A percentile compares a stretch with the other conserved stretches of the same genome.
Evolutionary conservation across 2,329 filamentous ascomycete genomes (phyloP).

Genomic region (Colletotrichum sublineola): DNA sequence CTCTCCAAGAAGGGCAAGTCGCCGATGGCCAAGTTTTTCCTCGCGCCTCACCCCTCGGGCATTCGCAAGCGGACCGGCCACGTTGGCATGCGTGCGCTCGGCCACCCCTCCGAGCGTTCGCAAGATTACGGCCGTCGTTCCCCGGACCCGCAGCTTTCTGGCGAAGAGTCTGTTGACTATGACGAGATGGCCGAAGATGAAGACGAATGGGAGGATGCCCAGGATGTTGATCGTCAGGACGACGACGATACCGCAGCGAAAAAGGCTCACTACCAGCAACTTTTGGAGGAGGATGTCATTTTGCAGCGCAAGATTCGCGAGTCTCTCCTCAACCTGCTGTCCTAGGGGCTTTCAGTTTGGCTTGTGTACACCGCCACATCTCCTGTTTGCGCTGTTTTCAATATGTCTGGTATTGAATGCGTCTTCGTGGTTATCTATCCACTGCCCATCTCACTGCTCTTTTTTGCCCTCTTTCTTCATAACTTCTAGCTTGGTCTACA

Average conservation of each 20-base stretch:
- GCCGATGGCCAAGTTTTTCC: conserved; percentile 4
- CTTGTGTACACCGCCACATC: background rate
- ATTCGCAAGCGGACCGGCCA: conserved; percentile 18
- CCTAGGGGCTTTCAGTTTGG: background rate
- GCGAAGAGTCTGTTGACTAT: background rate
- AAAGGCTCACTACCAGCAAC: background rate
- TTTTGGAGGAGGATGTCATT: background rate
- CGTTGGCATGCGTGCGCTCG: background rate
- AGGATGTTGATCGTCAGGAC: background rate
- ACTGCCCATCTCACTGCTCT: background rate
- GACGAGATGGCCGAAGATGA: conserved; percentile 1
- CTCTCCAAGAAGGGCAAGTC: background rate
- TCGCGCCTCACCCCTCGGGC: background rate
- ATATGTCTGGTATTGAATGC: background rate
- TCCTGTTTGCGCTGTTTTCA: background rate
- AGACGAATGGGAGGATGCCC: background rate
- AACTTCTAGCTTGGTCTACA: background rate
- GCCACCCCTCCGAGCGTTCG: background rate
- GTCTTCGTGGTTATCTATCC: conserved; percentile 6
- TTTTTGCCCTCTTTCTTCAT: background rate
- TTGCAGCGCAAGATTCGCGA: conserved; percentile 10
- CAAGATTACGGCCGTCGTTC: background rate
- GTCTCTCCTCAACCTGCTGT: background rate
- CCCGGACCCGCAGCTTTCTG: background rate
- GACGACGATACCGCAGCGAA: background rate